These are phyloP conservation scores for Leucaena leucocephala DNA, from an alignment of 306 rosid species.

Conservation along the genomic window DNA sequence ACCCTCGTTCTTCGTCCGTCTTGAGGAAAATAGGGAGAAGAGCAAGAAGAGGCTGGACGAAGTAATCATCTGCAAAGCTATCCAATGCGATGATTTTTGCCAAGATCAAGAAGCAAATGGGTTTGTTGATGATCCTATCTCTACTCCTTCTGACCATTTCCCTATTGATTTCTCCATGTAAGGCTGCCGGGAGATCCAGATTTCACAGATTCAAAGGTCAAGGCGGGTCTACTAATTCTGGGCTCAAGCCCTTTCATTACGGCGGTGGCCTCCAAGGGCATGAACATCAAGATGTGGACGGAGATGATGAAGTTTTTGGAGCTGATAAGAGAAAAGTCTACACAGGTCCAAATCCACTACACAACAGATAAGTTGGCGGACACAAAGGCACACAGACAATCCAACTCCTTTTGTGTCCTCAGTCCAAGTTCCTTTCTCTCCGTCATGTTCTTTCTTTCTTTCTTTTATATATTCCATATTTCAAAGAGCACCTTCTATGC, in stretches of 20 bases:
- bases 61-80: neutral
- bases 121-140: constrained; percentile 36
- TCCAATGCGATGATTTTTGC: constrained; percentile 44
- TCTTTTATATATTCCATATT: neutral
- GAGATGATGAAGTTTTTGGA: constrained; percentile 38
- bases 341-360: constrained; percentile 74
- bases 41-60: neutral
- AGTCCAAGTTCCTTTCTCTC: constrained; percentile 24
- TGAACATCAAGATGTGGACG: constrained; percentile 27
- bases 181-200: constrained; percentile 40
- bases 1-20: neutral
- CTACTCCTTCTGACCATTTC: constrained; percentile 45
- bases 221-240: constrained; percentile 17
- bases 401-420: neutral
- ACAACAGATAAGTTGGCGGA: constrained; percentile 55
- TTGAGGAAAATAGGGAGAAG: neutral
- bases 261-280: constrained; percentile 29
- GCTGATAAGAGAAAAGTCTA: constrained; percentile 60
- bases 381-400: neutral
- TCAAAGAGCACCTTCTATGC: constrained; percentile 30
- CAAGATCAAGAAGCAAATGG: constrained; percentile 41
- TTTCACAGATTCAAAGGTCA: constrained; percentile 37
- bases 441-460: constrained; percentile 6
- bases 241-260: constrained; percentile 23
- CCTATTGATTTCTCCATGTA: constrained; percentile 42